phyloP scores from a whole-genome alignment of 78 protist species.

The Thecamonas trahens region DNA sequence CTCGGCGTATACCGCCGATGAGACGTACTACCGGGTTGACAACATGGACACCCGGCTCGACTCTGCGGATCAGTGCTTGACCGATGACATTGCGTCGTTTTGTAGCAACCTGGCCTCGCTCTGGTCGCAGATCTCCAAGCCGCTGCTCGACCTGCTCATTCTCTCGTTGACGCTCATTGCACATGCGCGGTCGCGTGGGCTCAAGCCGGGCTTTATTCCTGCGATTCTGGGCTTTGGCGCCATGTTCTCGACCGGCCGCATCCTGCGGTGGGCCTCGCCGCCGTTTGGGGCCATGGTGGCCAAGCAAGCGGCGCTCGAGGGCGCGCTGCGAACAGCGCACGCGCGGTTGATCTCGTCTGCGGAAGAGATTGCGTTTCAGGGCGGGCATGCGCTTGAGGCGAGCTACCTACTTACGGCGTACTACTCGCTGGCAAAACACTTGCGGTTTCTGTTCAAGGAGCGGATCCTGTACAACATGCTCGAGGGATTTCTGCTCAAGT shows the following conservation, averaged over 20 bases:
- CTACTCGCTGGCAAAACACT: too few species aligned
- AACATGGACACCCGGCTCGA: neutral
- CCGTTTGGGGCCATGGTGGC: neutral
- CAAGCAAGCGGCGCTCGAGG: neutral
- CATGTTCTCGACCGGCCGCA: too few species aligned
- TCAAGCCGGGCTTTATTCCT: neutral
- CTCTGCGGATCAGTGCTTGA: neutral
- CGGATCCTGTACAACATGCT: slow-evolving; percentile 23
- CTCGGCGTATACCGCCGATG: neutral
- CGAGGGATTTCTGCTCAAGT: slow-evolving; percentile 36
- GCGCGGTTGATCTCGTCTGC: neutral
- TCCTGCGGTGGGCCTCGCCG: too few species aligned
- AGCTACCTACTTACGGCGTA: too few species aligned
- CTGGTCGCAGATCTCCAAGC: slow-evolving; percentile 1
- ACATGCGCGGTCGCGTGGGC: neutral
- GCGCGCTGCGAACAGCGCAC: neutral
- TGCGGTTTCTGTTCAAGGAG: neutral
- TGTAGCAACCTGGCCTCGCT: neutral
- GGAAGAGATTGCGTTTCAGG: neutral
- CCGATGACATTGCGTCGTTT: neutral
- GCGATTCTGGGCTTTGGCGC: neutral
- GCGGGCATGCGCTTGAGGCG: too few species aligned
- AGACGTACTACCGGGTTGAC: neutral
- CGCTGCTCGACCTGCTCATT: neutral
- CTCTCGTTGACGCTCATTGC: neutral